Conservation (phyloP, 352 stramenopile genomes). For the Phytophthora palmivora region DNA sequence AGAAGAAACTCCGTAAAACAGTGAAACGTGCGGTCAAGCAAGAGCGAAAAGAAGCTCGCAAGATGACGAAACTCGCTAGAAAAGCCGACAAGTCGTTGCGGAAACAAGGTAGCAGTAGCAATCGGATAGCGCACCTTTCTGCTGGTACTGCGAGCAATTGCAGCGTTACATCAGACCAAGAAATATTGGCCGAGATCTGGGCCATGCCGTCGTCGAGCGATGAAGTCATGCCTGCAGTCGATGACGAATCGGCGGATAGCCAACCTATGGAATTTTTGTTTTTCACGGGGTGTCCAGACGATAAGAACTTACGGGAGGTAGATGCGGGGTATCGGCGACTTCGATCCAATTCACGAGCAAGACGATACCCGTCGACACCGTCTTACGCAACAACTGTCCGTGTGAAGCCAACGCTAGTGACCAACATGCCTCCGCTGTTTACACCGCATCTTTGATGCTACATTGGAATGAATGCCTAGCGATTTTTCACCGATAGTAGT, state of each 20-base stretch:
- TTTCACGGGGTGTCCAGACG: conserved; percentile 51
- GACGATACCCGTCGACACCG: conserved; percentile 10
- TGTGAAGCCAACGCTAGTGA: conserved; percentile 53
- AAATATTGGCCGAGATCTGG: conserved; percentile 37
- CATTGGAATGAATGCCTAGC: conserved; percentile 6
- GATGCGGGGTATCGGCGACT: conserved; percentile 35
- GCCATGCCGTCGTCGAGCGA: conserved; percentile 11
- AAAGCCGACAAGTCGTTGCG: conserved; percentile 24
- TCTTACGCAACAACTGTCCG: conserved; percentile 40
- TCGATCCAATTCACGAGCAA: conserved; percentile 11
- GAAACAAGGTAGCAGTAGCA: conserved; percentile 20
- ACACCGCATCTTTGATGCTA: conserved; percentile 36
- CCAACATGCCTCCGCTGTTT: conserved; percentile 52
- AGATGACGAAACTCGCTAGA: conserved; percentile 35
- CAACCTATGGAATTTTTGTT: conserved; percentile 65
- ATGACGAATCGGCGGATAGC: conserved; percentile 15
- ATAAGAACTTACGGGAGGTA: conserved; percentile 40
- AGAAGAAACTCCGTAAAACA: conserved; percentile 45
- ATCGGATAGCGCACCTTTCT: conserved; percentile 21
- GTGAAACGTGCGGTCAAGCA: conserved; percentile 31
- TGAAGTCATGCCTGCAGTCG: conserved; percentile 15
- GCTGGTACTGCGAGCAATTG: conserved; percentile 8
- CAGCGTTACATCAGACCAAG: conserved; percentile 16
- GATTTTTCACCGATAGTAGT: conserved; percentile 13
- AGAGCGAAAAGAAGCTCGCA: conserved; percentile 46